A percentile compares a stretch with the other conserved stretches of the same genome.
These are phyloP conservation scores for Solanum boliviense DNA, from an alignment of 257 asterid species.

Conservation along the genomic window DNA sequence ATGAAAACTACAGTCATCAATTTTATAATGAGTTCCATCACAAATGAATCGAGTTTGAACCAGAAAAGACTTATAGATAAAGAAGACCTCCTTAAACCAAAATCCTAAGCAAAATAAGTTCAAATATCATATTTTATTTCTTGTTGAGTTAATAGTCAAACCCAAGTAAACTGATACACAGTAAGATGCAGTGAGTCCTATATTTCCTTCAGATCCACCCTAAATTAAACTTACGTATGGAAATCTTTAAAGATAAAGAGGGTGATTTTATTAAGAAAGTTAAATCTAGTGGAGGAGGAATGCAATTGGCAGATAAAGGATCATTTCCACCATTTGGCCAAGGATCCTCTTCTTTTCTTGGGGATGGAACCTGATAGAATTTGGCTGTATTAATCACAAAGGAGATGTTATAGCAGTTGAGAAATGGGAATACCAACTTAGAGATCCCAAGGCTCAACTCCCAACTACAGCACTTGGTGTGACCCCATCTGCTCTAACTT, in stretches of 20 bases:
- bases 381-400: not conserved
- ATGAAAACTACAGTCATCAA: not conserved
- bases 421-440: not conserved
- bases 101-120: not conserved
- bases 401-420: not conserved
- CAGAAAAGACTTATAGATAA: not conserved
- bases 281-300: not conserved
- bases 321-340: not conserved
- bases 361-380: not conserved
- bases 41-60: not conserved
- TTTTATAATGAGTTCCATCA: not conserved
- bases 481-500: not conserved
- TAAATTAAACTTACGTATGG: not conserved
- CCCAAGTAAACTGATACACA: not conserved
- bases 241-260: not conserved
- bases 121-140: not conserved
- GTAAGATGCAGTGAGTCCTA: not conserved
- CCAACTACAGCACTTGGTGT: not conserved
- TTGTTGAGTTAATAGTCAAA: not conserved
- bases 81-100: not conserved
- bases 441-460: not conserved
- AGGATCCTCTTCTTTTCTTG: not conserved
- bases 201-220: not conserved
- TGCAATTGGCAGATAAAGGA: not conserved
- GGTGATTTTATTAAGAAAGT: not conserved